Evolutionary conservation across 177 flowering plant genomes (phyloP).

Genomic region (Vitis hybrid): DNA sequence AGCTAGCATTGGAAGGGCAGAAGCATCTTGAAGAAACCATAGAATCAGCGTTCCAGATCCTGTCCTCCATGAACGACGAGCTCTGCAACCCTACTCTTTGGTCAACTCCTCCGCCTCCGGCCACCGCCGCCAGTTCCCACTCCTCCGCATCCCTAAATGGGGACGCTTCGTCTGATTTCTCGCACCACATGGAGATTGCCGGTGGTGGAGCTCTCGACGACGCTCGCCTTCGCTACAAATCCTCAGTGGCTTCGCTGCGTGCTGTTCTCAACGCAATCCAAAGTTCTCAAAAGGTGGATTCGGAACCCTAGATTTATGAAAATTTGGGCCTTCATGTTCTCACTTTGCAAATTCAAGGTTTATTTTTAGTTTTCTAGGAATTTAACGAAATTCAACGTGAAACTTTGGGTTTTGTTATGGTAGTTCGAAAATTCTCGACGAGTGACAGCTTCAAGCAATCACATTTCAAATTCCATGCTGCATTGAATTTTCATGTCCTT

Average conservation of each 20-base stretch:
- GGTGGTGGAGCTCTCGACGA: slow-evolving; percentile 81
- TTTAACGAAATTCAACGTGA: background rate
- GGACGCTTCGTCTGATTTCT: slow-evolving; percentile 19
- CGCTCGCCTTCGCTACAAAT: slow-evolving; percentile 72
- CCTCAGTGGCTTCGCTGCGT: slow-evolving; percentile 69
- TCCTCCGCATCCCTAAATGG: slow-evolving; percentile 19
- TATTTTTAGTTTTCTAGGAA: background rate
- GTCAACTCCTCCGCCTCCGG: slow-evolving; percentile 37
- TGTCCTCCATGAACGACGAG: slow-evolving; percentile 92
- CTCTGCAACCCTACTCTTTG: slow-evolving; percentile 84
- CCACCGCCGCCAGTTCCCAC: slow-evolving; percentile 2
- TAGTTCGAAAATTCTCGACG: too few species aligned
- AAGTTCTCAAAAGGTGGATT: slow-evolving; percentile 51
- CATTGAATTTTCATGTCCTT: too few species aligned
- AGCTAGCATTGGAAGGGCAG: slow-evolving; percentile 76
- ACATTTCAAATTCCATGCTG: too few species aligned
- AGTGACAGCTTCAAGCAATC: too few species aligned
- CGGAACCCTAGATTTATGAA: background rate
- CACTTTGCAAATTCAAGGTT: background rate
- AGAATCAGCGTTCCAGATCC: slow-evolving; percentile 75
- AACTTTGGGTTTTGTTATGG: too few species aligned
- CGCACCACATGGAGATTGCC: slow-evolving; percentile 42
- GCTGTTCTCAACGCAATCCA: slow-evolving; percentile 68
- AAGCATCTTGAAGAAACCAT: slow-evolving; percentile 81
- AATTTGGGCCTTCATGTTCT: too few species aligned